These are phyloP conservation scores for Nemania sp. DNA, from an alignment of 2,329 filamentous ascomycete genomes.

Conservation along the genomic window DNA sequence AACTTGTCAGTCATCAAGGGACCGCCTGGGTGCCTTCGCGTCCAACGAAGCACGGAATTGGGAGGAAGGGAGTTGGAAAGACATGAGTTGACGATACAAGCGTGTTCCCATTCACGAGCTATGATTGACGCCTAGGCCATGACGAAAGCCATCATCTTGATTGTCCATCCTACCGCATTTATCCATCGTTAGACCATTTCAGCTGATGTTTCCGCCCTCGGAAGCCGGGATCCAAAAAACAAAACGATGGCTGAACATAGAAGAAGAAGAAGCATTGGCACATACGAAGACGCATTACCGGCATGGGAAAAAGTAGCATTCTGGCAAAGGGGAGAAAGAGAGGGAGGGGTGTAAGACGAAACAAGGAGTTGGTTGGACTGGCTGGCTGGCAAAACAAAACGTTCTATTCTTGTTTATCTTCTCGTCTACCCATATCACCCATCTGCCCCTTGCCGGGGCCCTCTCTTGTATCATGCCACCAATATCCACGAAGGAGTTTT, in stretches of 20 bases:
- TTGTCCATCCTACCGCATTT: constrained; percentile 15
- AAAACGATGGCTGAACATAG: constrained; percentile 22
- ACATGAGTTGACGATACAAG: constrained; percentile 11
- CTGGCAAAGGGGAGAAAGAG: constrained; percentile 20
- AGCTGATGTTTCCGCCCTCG: background rate
- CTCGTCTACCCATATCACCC: constrained; percentile 33
- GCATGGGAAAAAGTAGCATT: constrained; percentile 28
- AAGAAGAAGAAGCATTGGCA: constrained; percentile 23
- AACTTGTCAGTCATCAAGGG: background rate
- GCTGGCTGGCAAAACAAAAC: constrained; percentile 31
- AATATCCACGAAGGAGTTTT: constrained; percentile 18
- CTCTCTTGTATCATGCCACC: constrained; percentile 19
- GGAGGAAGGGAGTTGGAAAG: constrained; percentile 11
- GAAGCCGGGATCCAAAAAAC: constrained; percentile 17
- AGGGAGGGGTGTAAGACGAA: constrained; percentile 26
- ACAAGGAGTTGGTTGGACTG: constrained; percentile 25
- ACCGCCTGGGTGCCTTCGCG: constrained; percentile 4
- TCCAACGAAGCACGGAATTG: constrained; percentile 8
- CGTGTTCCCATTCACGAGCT: constrained; percentile 15
- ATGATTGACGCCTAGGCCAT: constrained; percentile 20
- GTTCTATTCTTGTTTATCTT: constrained; percentile 20
- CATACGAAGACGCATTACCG: constrained; percentile 29
- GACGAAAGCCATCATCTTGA: constrained; percentile 20
- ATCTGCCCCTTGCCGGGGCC: constrained; percentile 11
- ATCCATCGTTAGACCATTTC: constrained; percentile 15